These are phyloP conservation scores for Erodium moschatum DNA, from an alignment of 441 rosid species.

Conservation along the genomic window DNA sequence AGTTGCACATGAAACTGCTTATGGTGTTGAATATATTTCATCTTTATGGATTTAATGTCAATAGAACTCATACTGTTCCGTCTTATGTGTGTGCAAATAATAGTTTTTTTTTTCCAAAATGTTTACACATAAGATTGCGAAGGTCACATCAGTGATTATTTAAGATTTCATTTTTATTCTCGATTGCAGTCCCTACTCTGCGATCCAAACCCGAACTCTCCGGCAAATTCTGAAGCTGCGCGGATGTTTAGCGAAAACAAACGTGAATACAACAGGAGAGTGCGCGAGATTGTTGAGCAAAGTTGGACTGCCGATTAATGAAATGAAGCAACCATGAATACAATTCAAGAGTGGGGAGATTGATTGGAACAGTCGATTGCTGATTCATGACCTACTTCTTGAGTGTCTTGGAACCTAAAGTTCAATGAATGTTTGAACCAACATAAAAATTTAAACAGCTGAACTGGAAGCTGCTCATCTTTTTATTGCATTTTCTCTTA, in stretches of 20 bases:
- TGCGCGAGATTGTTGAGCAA: conserved; percentile 45
- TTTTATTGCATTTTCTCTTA: background rate
- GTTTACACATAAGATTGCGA: background rate
- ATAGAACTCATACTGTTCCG: background rate
- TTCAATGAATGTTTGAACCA: conserved; percentile 3
- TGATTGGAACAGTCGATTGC: background rate
- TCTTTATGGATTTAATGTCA: background rate
- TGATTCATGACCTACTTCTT: background rate
- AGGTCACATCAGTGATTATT: background rate
- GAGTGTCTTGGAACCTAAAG: background rate
- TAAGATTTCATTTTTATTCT: background rate
- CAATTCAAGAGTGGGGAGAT: background rate
- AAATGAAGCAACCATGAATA: background rate
- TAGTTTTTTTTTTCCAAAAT: background rate
- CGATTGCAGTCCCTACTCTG: conserved; percentile 35
- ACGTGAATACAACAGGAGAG: conserved; percentile 43
- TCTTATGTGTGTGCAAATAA: background rate
- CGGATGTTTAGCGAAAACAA: conserved; percentile 43
- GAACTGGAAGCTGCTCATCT: background rate
- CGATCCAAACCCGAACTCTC: conserved; percentile 48
- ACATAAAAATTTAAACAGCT: background rate
- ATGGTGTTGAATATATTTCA: background rate
- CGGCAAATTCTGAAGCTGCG: conserved; percentile 48
- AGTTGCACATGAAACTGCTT: background rate
- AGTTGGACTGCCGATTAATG: conserved; percentile 46